Conservation (phyloP, 2,329 filamentous ascomycete genomes). For the Arthrobotrys iridis region DNA sequence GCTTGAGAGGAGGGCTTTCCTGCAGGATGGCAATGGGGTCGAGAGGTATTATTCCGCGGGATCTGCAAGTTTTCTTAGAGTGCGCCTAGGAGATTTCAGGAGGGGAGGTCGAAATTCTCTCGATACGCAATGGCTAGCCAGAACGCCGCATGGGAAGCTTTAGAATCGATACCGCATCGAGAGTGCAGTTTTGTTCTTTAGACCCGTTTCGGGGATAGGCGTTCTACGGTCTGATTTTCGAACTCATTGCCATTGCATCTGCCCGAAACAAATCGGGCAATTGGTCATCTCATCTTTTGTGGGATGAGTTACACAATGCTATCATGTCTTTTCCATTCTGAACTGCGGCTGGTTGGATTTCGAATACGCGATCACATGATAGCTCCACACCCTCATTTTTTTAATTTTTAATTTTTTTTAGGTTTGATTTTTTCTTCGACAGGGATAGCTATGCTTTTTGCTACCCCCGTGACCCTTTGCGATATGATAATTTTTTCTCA, state of each 20-base stretch:
- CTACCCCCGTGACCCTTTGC: constrained; percentile 27
- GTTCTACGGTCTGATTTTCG: not conserved
- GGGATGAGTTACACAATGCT: not conserved
- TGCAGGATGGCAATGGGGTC: not conserved
- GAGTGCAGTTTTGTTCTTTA: no score
- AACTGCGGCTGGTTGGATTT: not conserved
- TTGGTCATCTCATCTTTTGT: not conserved
- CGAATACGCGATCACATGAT: constrained; percentile 29
- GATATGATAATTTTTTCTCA: constrained; percentile 8
- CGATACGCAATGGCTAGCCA: no score
- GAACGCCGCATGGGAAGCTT: no score
- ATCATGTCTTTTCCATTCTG: not conserved
- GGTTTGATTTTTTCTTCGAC: not conserved
- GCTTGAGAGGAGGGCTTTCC: not conserved
- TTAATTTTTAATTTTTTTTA: not conserved
- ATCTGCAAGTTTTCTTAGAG: not conserved
- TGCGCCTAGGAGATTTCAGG: not conserved
- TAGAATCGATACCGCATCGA: no score
- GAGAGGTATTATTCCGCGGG: constrained; percentile 8
- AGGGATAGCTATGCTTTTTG: constrained; percentile 16
- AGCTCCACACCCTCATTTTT: constrained; percentile 26
- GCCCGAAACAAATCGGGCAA: not conserved
- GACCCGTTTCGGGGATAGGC: not conserved
- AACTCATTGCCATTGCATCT: not conserved
- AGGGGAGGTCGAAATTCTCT: not conserved